Percentiles rank a stretch among this genome's conserved stretches.
Evolutionary conservation across 1,284 basidiomycete genomes (phyloP).

Genomic region (Cryptococcus sp.): DNA sequence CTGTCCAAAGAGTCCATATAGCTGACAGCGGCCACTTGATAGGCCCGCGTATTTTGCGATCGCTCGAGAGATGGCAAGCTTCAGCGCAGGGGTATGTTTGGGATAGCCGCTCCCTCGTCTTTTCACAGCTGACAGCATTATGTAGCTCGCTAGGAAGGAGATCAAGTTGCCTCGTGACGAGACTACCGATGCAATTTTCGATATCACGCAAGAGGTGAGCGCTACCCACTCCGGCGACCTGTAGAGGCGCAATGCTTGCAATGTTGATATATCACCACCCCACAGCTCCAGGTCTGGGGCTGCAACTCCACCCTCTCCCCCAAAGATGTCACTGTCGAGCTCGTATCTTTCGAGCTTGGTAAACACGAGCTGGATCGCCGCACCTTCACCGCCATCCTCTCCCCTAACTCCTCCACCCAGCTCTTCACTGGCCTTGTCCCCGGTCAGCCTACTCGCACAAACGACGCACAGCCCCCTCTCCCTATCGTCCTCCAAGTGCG

Average conservation of each 20-base stretch:
- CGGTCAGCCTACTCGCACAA: constrained; percentile 63
- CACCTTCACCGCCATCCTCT: constrained; percentile 57
- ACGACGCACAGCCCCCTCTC: constrained; percentile 62
- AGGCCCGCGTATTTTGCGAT: constrained; percentile 72
- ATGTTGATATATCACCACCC: constrained; percentile 21
- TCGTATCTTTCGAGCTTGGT: constrained; percentile 63
- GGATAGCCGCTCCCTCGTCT: neutral
- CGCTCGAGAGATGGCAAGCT: constrained; percentile 64
- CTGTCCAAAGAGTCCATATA: neutral
- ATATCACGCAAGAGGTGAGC: constrained; percentile 55
- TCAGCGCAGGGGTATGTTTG: constrained; percentile 65
- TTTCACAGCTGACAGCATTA: neutral
- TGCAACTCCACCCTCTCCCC: constrained; percentile 67
- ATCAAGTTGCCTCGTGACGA: constrained; percentile 59
- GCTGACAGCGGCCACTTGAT: constrained; percentile 38
- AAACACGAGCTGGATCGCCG: constrained; percentile 54
- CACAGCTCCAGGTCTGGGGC: constrained; percentile 72
- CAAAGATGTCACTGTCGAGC: constrained; percentile 61
- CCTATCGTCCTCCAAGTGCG: constrained; percentile 72
- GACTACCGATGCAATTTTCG: constrained; percentile 62
- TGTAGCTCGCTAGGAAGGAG: constrained; percentile 61
- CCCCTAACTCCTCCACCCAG: constrained; percentile 76
- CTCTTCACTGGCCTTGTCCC: constrained; percentile 66
- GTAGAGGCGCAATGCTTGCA: neutral
- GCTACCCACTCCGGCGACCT: too few relatives aligned